A percentile compares a stretch with the other conserved stretches of the same genome.
phyloP scores from a whole-genome alignment of 208 protist species.

The Vickermania ingenoplastis region DNA sequence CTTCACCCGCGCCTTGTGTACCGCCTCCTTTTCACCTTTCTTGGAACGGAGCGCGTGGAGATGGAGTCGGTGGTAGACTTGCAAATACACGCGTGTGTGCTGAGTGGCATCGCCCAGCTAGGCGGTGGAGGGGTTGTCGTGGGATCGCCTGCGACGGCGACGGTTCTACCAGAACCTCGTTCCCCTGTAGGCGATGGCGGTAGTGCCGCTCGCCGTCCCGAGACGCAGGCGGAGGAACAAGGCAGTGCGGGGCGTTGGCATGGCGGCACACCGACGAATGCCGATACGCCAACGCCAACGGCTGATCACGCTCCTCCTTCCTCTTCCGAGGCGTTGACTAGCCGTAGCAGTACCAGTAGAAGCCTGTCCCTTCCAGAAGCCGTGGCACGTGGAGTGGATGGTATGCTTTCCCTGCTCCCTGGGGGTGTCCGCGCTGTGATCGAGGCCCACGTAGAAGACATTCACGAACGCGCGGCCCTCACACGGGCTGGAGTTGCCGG shows the following conservation, averaged over 20 bases:
- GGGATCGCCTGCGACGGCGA: not conserved
- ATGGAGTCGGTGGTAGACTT: conserved; percentile 55
- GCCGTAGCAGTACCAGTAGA: not conserved
- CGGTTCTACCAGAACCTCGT: too few relatives aligned
- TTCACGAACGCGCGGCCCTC: conserved; percentile 1
- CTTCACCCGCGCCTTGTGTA: conserved; percentile 39
- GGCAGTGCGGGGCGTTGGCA: not conserved
- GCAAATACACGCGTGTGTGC: conserved; percentile 21
- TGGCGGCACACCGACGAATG: too few relatives aligned
- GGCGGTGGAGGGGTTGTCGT: not conserved
- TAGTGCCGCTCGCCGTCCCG: too few relatives aligned
- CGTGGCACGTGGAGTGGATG: not conserved
- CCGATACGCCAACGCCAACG: too few relatives aligned
- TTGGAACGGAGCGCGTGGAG: conserved; percentile 65
- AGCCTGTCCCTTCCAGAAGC: not conserved
- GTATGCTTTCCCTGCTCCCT: not conserved
- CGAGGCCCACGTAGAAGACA: not conserved
- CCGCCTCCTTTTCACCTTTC: conserved; percentile 54
- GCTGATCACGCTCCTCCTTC: too few relatives aligned
- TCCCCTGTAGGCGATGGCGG: too few relatives aligned
- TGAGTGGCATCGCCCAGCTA: conserved; percentile 1
- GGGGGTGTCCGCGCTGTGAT: not conserved
- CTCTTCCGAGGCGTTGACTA: not conserved
- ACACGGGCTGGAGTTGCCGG: not conserved
- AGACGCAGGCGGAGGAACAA: too few relatives aligned